These are phyloP conservation scores for Smittium mucronatum DNA, from an alignment of 371 early-diverging fungal genomes.

Conservation along the genomic window DNA sequence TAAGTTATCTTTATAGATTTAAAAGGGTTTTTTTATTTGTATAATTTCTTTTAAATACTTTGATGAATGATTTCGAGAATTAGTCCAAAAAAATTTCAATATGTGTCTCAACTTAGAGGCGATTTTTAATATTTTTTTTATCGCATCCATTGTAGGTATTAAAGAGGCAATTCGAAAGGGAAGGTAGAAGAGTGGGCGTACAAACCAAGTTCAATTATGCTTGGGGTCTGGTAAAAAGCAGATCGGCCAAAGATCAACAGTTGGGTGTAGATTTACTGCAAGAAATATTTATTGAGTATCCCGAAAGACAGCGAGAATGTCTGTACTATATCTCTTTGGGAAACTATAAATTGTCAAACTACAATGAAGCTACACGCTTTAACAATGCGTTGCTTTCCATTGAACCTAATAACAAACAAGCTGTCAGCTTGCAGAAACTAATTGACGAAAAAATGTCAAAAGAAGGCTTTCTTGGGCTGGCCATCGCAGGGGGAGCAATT, in stretches of 20 bases:
- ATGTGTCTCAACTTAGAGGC: too few relatives aligned
- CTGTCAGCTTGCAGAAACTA: constrained; percentile 47
- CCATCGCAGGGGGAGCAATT: constrained; percentile 68
- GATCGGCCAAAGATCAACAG: constrained; percentile 45
- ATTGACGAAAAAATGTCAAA: constrained; percentile 75
- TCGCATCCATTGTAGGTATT: constrained; percentile 54
- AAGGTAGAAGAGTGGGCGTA: constrained; percentile 47
- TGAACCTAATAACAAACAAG: constrained; percentile 80
- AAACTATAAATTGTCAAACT: constrained; percentile 76
- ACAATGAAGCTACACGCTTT: constrained; percentile 59
- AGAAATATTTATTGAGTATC: constrained; percentile 72
- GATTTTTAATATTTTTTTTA: too few relatives aligned
- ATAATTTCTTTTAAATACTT: too few relatives aligned
- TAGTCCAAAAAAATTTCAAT: too few relatives aligned
- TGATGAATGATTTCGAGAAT: too few relatives aligned
- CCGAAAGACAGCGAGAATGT: constrained; percentile 82
- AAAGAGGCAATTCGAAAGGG: constrained; percentile 53
- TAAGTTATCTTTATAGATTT: background rate
- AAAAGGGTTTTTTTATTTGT: background rate
- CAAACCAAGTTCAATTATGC: constrained; percentile 95
- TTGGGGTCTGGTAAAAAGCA: constrained; percentile 77
- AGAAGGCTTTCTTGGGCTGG: constrained; percentile 83
- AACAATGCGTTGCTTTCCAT: constrained; percentile 61
- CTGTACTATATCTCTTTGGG: constrained; percentile 86
- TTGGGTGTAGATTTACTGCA: constrained; percentile 64